Evolutionary conservation across 805 yeast species (phyloP), one percentile per base, ranked within the genome.

Genomic region (Candida nanaspora): DNA sequence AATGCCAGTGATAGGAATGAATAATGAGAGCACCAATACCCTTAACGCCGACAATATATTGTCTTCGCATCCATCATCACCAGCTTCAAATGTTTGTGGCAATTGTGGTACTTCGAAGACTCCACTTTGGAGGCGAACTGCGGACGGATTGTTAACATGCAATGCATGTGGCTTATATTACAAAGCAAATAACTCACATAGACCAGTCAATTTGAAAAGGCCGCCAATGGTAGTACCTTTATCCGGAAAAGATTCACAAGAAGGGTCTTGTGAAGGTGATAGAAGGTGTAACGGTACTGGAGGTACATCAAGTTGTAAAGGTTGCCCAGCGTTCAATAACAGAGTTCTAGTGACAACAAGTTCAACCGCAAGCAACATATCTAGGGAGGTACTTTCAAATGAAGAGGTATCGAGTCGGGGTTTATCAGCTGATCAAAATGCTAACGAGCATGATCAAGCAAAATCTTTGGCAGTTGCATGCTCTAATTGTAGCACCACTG

Each of bases 201-300:
- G 91, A 32, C 91, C 91, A 0, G 77, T 78, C 13, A 72, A 79
- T 50, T 63, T 80, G 50, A 79, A 79, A 50, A 65, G 80, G 37
- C 78, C 80, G 1, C 79, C 80, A 4, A 70, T 67, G 45, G 63
- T 72, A 16, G 68, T 76, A 1, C 50, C 68, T 4, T 52, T 75
- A n/a, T 53, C 62, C 11, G 57, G 62, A 31, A 55, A 48, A n/a
- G 62, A 65, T 23, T 40, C 45, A 5, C 48, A 49, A 15, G 42
- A 43, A 2, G 88, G 87, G 2, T 68, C 80, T 5, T 82, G 89
- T 50, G 73, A 78, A 28, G 89, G 89, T 2, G 81, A 79, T 48
- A 88, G 95, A 5, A 70, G 78, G 44, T 86, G 95, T 59, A 85
- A 86, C 52, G 95, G 95, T 3, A 85, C 89, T 3, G 95, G 95